Conservation (phyloP, 2,329 filamentous ascomycete genomes). For the Aspergillus floridensis region DNA sequence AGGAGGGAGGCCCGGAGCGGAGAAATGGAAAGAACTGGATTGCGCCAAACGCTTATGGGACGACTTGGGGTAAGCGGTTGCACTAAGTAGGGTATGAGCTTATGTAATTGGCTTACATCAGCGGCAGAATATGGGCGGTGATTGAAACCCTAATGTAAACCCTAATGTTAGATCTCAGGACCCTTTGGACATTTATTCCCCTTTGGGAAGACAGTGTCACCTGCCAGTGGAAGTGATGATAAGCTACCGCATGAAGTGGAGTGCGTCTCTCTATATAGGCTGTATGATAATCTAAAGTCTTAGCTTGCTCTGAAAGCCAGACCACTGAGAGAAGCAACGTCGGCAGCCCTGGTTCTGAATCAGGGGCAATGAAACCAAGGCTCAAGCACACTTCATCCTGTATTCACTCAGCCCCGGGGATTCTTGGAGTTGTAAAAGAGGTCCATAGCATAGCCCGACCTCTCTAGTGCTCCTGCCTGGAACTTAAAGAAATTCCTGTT, state of each 20-base stretch:
- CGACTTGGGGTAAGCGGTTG: neutral
- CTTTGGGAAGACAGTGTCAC: too few relatives aligned
- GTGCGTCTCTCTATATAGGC: too few relatives aligned
- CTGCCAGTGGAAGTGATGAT: too few relatives aligned
- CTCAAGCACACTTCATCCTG: too few relatives aligned
- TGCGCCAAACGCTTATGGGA: neutral
- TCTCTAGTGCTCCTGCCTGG: too few relatives aligned
- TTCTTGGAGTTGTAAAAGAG: neutral
- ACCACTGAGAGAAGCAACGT: too few relatives aligned
- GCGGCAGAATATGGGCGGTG: neutral
- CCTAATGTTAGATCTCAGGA: neutral
- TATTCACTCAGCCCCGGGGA: neutral
- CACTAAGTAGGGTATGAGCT: neutral
- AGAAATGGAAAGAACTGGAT: neutral
- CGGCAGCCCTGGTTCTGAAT: neutral
- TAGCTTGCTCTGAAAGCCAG: too few relatives aligned
- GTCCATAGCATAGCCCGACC: too few relatives aligned
- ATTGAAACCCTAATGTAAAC: neutral
- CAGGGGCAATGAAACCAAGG: neutral
- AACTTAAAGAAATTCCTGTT: too few relatives aligned
- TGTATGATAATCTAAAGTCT: too few relatives aligned
- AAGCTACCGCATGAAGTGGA: too few relatives aligned
- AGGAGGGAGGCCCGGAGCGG: neutral
- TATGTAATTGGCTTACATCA: neutral
- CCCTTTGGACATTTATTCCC: too few relatives aligned